These are phyloP conservation scores for Capsaspora owczarzaki DNA, from an alignment of 78 protist genomes.

Conservation along the genomic window DNA sequence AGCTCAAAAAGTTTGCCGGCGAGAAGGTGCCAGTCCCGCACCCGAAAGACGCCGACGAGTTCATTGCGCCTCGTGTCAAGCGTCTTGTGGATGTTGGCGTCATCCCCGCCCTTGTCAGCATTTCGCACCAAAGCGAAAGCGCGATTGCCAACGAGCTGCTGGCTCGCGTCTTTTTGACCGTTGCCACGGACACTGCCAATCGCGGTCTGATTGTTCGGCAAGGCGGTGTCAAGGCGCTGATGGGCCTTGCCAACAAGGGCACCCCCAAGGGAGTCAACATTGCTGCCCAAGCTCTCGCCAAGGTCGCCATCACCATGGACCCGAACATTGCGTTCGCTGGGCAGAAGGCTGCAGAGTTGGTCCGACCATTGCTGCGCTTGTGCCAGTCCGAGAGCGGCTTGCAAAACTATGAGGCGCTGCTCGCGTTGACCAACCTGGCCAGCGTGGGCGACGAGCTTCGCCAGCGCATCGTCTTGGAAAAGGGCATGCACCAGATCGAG, in stretches of 20 bases:
- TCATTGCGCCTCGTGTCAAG: not conserved
- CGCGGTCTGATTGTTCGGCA: not conserved
- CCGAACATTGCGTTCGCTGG: conserved; percentile 6
- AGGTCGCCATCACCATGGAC: conserved; percentile 20
- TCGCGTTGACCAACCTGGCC: conserved; percentile 30
- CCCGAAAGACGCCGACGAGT: conserved; percentile 1
- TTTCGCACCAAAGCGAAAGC: not conserved
- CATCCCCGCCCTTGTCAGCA: not conserved
- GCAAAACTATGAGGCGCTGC: conserved; percentile 12
- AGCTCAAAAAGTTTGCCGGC: not conserved
- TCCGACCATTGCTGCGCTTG: conserved; percentile 13
- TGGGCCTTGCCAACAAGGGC: not conserved
- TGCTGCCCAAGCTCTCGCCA: conserved; percentile 30
- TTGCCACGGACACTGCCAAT: not conserved
- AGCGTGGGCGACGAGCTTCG: conserved; percentile 16
- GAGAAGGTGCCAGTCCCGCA: conserved; percentile 4
- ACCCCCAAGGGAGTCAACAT: not conserved
- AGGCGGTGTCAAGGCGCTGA: not conserved
- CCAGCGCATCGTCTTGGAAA: not conserved
- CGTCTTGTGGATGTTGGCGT: not conserved
- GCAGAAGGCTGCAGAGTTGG: not conserved
- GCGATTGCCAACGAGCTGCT: not conserved
- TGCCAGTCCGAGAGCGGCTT: not conserved
- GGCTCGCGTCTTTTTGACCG: not conserved
- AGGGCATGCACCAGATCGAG: not conserved